phyloP scores from a whole-genome alignment of 306 rosid genomes.

The Vachellia collinsii region DNA sequence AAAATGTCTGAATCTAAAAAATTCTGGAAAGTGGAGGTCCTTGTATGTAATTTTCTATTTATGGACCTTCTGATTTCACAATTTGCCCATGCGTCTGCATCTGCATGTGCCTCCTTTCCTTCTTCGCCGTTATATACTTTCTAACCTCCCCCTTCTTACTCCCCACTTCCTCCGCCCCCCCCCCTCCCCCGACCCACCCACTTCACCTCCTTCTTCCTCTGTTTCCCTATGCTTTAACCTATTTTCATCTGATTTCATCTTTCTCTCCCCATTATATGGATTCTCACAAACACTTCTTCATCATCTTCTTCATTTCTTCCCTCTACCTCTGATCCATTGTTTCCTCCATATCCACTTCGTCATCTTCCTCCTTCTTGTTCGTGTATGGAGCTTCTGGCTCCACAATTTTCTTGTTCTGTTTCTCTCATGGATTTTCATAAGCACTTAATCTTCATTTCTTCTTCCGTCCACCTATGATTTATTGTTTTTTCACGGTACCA shows the following conservation, averaged over 20 bases:
- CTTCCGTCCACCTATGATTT: not conserved
- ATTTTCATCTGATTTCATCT: not conserved
- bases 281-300: not conserved
- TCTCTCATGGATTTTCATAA: not conserved
- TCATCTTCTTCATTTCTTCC: not conserved
- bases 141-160: not conserved
- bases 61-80: not conserved
- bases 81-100: not conserved
- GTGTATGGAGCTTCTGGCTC: not conserved
- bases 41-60: not conserved
- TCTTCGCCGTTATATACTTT: slow-evolving; percentile 1
- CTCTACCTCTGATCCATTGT: not conserved
- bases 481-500: not conserved
- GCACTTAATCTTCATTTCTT: not conserved
- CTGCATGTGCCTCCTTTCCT: slow-evolving; percentile 6
- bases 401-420: not conserved
- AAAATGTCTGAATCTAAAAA: not conserved
- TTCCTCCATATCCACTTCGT: not conserved
- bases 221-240: not conserved
- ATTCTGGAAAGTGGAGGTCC: not conserved
- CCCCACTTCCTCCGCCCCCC: not conserved
- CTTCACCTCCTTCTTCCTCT: slow-evolving; percentile 6
- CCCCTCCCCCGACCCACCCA: slow-evolving; percentile 30
- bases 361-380: not conserved
- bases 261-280: not conserved